Evolutionary conservation across 176 grass and related monocot genomes (phyloP).

Genomic region (Oryza glaberrima): DNA sequence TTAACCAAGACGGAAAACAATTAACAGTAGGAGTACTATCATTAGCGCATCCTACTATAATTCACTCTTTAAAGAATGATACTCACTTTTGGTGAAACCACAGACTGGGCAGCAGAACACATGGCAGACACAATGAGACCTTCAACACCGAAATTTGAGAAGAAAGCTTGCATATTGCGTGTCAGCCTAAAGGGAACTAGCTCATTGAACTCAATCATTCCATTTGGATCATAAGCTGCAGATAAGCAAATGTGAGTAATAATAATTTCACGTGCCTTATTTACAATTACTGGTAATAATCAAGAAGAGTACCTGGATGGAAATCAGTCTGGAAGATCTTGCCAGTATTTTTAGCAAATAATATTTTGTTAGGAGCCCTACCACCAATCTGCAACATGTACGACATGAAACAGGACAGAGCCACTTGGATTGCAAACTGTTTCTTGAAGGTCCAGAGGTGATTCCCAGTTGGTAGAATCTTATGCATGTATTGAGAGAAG

Average conservation of each 20-base stretch:
- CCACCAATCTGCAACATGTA: slow-evolving; percentile 98
- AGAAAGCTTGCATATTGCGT: slow-evolving; percentile 97
- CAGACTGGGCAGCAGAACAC: slow-evolving; percentile 94
- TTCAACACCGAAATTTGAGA: slow-evolving; percentile 96
- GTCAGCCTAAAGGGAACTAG: slow-evolving; percentile 97
- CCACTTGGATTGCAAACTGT: slow-evolving; percentile 93
- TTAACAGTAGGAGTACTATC: neutral
- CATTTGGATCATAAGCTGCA: slow-evolving; percentile 97
- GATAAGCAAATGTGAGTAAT: slow-evolving; percentile 36
- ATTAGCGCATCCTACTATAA: slow-evolving; percentile 12
- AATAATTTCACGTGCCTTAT: slow-evolving; percentile 1
- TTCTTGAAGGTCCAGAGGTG: slow-evolving; percentile 99
- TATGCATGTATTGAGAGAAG: slow-evolving; percentile 99
- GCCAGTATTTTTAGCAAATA: slow-evolving; percentile 98
- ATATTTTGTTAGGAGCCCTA: slow-evolving; percentile 96
- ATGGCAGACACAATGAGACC: slow-evolving; percentile 94
- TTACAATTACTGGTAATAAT: neutral
- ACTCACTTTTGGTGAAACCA: slow-evolving; percentile 90
- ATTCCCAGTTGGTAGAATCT: slow-evolving; percentile 91
- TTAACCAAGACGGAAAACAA: neutral
- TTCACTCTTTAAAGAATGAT: slow-evolving; percentile 7
- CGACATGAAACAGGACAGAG: slow-evolving; percentile 97
- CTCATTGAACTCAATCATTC: slow-evolving; percentile 96
- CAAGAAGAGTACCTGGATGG: slow-evolving; percentile 78
- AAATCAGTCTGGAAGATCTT: slow-evolving; percentile 99